A percentile compares a stretch with the other conserved stretches of the same genome.
Conservation (phyloP, 1,139 yeast genomes). For the Blastobotrys ciferrii region DNA sequence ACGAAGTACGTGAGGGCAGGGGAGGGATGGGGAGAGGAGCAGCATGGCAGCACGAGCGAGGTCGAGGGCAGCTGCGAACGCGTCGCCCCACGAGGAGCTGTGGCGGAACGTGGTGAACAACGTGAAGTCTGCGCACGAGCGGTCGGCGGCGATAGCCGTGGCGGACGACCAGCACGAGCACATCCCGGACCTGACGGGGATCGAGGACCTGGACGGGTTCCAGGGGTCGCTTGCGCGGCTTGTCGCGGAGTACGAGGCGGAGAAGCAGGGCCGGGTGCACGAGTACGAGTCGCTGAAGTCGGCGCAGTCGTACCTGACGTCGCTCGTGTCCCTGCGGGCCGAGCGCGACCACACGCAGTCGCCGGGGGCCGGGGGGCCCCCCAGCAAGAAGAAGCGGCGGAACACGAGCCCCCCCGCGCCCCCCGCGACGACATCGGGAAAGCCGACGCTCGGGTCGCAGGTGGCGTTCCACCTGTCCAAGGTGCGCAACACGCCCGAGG, state of each 20-base stretch:
- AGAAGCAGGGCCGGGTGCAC: slow-evolving; percentile 13
- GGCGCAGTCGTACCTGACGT: slow-evolving; percentile 11
- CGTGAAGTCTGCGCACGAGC: slow-evolving; percentile 17
- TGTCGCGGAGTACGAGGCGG: slow-evolving; percentile 12
- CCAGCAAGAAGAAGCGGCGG: slow-evolving; percentile 15
- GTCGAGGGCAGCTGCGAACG: slow-evolving; percentile 8
- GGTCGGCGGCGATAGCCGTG: slow-evolving; percentile 9
- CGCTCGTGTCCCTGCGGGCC: slow-evolving; percentile 9
- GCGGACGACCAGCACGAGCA: slow-evolving; percentile 12
- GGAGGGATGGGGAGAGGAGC: too few relatives aligned
- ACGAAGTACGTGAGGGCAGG: too few relatives aligned
- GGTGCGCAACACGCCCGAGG: slow-evolving; percentile 52
- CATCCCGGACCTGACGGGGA: slow-evolving; percentile 11
- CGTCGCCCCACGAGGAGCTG: slow-evolving; percentile 6
- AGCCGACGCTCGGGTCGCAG: slow-evolving; percentile 57
- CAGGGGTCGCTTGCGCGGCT: slow-evolving; percentile 10
- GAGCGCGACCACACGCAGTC: slow-evolving; percentile 13
- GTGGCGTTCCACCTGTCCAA: slow-evolving; percentile 73
- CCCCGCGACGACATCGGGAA: too few relatives aligned
- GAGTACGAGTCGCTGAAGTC: slow-evolving; percentile 14
- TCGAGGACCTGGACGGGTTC: slow-evolving; percentile 15
- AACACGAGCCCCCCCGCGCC: too few relatives aligned
- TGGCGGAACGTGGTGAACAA: slow-evolving; percentile 13
- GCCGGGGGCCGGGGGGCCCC: too few relatives aligned
- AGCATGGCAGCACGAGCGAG: slow-evolving; percentile 10